A percentile compares a stretch with the other conserved stretches of the same genome.
These are phyloP conservation scores for Smittium mucronatum DNA, from an alignment of 371 early-diverging fungal species.

Conservation along the genomic window DNA sequence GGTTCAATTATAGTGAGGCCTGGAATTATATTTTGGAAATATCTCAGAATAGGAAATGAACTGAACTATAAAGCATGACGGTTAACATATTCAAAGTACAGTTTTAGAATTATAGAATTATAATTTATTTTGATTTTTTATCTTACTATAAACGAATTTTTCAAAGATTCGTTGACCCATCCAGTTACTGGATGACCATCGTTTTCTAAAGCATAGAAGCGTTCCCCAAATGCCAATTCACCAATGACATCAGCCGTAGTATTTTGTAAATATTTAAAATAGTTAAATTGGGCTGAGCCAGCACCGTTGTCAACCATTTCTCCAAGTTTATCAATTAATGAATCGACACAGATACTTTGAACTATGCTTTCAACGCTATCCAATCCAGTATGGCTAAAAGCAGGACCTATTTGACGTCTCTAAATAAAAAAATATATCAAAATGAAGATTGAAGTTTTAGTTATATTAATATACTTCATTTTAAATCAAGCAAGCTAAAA, in stretches of 20 bases:
- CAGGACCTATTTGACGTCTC: slow-evolving; percentile 4
- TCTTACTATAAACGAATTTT: not conserved
- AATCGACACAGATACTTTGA: not conserved
- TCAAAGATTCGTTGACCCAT: not conserved
- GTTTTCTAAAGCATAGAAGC: not conserved
- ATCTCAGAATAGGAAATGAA: not conserved
- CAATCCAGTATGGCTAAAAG: not conserved
- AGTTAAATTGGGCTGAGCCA: not conserved
- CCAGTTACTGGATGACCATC: not conserved
- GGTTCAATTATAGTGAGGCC: not conserved
- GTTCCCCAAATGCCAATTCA: not conserved
- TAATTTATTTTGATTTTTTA: not conserved
- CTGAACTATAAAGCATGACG: not conserved
- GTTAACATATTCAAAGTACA: not conserved
- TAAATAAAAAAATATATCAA: not conserved
- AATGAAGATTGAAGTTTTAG: not conserved
- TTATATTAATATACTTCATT: not conserved
- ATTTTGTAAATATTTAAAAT: not conserved
- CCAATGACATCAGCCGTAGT: not conserved
- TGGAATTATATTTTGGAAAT: not conserved
- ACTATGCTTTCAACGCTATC: not conserved
- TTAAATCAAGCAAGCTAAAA: not conserved
- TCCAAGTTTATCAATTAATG: not conserved
- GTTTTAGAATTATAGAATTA: not conserved
- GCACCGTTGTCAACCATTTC: not conserved